Evolutionary conservation across 1,139 yeast species (phyloP), one percentile per base, ranked within the genome.

Genomic region (Sugiyamaella neomexicana): DNA sequence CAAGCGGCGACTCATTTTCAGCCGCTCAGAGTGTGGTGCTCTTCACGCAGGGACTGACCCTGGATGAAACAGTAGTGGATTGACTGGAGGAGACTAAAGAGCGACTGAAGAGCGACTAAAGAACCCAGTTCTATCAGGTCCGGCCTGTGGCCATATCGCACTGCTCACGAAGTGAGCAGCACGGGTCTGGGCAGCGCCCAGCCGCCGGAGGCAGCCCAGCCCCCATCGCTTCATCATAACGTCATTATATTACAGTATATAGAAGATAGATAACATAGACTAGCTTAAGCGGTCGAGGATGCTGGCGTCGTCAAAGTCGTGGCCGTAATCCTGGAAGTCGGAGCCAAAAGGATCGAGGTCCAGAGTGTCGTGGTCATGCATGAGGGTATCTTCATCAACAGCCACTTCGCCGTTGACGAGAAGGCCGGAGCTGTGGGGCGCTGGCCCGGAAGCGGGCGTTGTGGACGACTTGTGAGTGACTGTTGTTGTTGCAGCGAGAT

Each of bases 281-380:
- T 44, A 53, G 43, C 46, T 36, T 10, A 53, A 50, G 13, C 55
- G 43, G 27, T 53, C 55, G 5, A 53, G 45, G 20, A 53, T 36
- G 17, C 31, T 37, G 39, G 45, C 20, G 29, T 52, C 51, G 29
- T 53, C 55, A 20, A 53, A 53, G 17, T 53, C 55, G 37, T 53
- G 52, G 23, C 55, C 52, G 27, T 53, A 53, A 13, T 49, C 55
- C 10, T 36, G 47, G 46, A 53, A 53, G 16, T 50, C 54, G 1
- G 41, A 50, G 13, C 52, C 55, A 40, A 53, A 53, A 1, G 55
- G 50, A 42, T 53, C 53, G 15, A 53, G 46, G 10, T 53, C 55
- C 1, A 53, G 50, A 12, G 43, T 46, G 16, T 34, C 50, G 40
- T 43, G 53, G 12, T 44, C 53, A n/a, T 44, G 39, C 27, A 44